Percentiles rank a stretch among this genome's conserved stretches.
phyloP scores from a whole-genome alignment of 2,329 filamentous ascomycete species.

The Orbilia blumenaviensis region DNA sequence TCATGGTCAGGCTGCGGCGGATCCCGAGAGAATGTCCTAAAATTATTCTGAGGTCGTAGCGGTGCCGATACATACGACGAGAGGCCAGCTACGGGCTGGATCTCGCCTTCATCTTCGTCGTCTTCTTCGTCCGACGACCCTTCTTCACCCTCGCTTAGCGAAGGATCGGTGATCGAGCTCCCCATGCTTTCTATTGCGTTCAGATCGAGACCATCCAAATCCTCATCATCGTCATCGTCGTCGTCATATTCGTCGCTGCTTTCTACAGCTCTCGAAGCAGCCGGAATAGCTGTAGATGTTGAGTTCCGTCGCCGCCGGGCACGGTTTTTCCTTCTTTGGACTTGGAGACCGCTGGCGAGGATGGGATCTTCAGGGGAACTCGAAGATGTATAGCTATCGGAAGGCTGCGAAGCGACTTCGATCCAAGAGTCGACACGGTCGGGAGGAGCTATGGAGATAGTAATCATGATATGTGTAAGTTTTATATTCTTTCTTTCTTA shows the following conservation, averaged over 20 bases:
- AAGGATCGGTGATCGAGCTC: slow-evolving; percentile 51
- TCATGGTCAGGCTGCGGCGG: slow-evolving; percentile 84
- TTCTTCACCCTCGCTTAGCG: slow-evolving; percentile 47
- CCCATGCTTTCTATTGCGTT: slow-evolving; percentile 44
- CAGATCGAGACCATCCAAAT: slow-evolving; percentile 47
- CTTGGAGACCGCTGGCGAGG: slow-evolving; percentile 79
- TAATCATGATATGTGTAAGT: slow-evolving; percentile 47
- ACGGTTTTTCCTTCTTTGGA: slow-evolving; percentile 43
- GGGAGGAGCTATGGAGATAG: slow-evolving; percentile 46
- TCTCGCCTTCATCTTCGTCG: slow-evolving; percentile 42
- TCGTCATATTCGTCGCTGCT: slow-evolving; percentile 48
- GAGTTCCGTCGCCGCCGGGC: slow-evolving; percentile 41
- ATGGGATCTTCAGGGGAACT: slow-evolving; percentile 79
- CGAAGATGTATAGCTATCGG: slow-evolving; percentile 66
- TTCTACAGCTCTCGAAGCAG: slow-evolving; percentile 36
- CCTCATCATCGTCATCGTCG: slow-evolving; percentile 42
- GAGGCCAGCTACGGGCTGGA: slow-evolving; percentile 37
- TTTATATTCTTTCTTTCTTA: not conserved
- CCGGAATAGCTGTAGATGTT: slow-evolving; percentile 41
- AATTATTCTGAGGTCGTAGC: slow-evolving; percentile 44
- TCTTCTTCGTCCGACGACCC: slow-evolving; percentile 28
- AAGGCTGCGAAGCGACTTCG: slow-evolving; percentile 90
- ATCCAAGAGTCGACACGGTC: slow-evolving; percentile 81
- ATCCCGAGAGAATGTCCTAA: slow-evolving; percentile 57
- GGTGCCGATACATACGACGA: slow-evolving; percentile 28